A percentile compares a stretch with the other conserved stretches of the same genome.
Evolutionary conservation across 495 filamentous ascomycete genomes (phyloP).

Genomic region (Talaromyces thailandensis): DNA sequence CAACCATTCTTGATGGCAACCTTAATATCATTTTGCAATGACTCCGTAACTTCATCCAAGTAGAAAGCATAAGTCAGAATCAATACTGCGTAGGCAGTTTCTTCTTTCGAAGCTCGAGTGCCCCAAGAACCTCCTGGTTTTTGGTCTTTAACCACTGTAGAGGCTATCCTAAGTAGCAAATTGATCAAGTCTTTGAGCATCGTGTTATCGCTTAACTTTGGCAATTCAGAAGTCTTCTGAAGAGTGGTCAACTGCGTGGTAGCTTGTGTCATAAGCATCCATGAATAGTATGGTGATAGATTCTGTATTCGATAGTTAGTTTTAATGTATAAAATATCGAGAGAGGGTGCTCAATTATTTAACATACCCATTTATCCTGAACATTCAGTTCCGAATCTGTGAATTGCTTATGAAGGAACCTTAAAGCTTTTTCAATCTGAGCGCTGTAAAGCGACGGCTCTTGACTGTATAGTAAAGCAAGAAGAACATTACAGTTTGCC

Average conservation of each 20-base stretch:
- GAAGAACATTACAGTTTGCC: constrained; percentile 35
- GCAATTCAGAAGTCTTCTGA: not conserved
- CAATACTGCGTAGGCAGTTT: constrained; percentile 16
- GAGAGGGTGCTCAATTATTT: constrained; percentile 9
- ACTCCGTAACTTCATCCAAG: constrained; percentile 7
- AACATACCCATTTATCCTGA: constrained; percentile 3
- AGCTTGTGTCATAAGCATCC: constrained; percentile 1
- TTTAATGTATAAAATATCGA: constrained; percentile 15
- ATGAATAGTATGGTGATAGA: constrained; percentile 1
- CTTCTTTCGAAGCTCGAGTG: constrained; percentile 13
- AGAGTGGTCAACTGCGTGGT: not conserved
- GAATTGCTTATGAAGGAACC: constrained; percentile 13
- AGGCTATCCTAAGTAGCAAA: not conserved
- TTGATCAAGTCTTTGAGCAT: not conserved
- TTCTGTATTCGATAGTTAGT: constrained; percentile 5
- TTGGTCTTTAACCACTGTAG: constrained; percentile 7
- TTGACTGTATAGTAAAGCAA: constrained; percentile 18
- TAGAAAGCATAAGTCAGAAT: constrained; percentile 10
- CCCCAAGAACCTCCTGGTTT: constrained; percentile 22
- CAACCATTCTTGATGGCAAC: constrained; percentile 11
- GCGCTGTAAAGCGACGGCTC: constrained; percentile 7
- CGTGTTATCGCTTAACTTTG: not conserved
- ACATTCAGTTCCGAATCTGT: not conserved
- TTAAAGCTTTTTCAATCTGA: constrained; percentile 13
- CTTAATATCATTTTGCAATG: constrained; percentile 9